Conservation (phyloP, 768 basidiomycete species). For the Psilocybe cyanescens region DNA sequence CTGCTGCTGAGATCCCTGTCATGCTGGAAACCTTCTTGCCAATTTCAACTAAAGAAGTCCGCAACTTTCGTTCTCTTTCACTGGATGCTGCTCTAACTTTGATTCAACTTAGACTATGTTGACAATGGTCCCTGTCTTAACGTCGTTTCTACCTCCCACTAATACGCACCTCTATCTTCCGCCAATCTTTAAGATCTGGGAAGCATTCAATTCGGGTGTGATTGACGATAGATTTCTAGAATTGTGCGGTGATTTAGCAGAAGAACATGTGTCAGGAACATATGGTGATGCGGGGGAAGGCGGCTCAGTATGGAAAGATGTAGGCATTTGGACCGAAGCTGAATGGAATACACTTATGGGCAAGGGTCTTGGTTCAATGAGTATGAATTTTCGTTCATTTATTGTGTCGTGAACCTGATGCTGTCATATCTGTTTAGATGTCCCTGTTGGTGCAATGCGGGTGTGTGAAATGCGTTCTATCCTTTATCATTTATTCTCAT, state of each 20-base stretch:
- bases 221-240: constrained; percentile 80
- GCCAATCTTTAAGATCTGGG: constrained; percentile 74
- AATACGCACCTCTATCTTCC: constrained; percentile 73
- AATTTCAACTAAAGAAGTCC: constrained; percentile 69
- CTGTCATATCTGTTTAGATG: constrained; percentile 42
- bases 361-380: constrained; percentile 83
- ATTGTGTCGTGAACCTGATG: neutral
- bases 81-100: neutral
- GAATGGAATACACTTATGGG: constrained; percentile 86
- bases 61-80: constrained; percentile 23
- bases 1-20: constrained; percentile 60
- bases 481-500: neutral
- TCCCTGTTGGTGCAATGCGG: constrained; percentile 72
- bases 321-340: constrained; percentile 87
- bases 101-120: constrained; percentile 54
- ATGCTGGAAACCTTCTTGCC: constrained; percentile 80
- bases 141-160: constrained; percentile 76
- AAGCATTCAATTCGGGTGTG: constrained; percentile 73
- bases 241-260: constrained; percentile 67
- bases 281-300: constrained; percentile 59
- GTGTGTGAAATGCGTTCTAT: constrained; percentile 36
- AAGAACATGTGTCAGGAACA: constrained; percentile 69
- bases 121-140: constrained; percentile 74
- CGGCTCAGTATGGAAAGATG: constrained; percentile 71
- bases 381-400: constrained; percentile 39